Conservation (phyloP, 2,329 filamentous ascomycete species). For the Fusarium verticillioides region DNA sequence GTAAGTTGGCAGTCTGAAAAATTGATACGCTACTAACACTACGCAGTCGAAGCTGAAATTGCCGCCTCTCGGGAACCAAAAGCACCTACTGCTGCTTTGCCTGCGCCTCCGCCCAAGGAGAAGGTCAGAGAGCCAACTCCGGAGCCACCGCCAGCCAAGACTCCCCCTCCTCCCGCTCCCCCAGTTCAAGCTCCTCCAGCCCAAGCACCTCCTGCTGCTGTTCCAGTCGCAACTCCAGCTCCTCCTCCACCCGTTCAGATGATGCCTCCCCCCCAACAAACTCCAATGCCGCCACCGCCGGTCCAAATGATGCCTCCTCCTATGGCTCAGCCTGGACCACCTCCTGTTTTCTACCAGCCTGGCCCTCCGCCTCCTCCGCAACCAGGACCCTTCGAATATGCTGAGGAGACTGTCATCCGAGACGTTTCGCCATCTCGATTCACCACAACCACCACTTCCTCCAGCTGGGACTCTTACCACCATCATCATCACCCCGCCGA, state of each 20-base stretch:
- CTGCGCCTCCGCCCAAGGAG: conserved; percentile 44
- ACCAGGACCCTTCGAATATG: conserved; percentile 52
- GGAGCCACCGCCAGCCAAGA: conserved; percentile 49
- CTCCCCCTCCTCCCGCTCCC: conserved; percentile 36
- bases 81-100: conserved; percentile 44
- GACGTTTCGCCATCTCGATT: conserved; percentile 61
- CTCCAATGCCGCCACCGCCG: conserved; percentile 5
- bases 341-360: conserved; percentile 48
- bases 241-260: conserved; percentile 31
- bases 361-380: conserved; percentile 42
- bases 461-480: conserved; percentile 48
- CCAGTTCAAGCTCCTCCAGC: conserved; percentile 30
- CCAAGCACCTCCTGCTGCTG: conserved; percentile 40
- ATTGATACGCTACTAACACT: neutral
- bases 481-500: conserved; percentile 45
- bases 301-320: conserved; percentile 18
- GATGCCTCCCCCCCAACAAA: conserved; percentile 41
- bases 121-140: conserved; percentile 47
- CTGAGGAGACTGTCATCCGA: conserved; percentile 59
- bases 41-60: conserved; percentile 30
- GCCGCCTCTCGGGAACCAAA: conserved; percentile 21
- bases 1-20: conserved; percentile 49
- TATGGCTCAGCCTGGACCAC: conserved; percentile 24
- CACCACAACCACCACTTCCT: conserved; percentile 52
- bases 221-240: conserved; percentile 47